These are phyloP conservation scores for Symmetrospora coprosmae DNA, from an alignment of 768 basidiomycete species.

Conservation along the genomic window DNA sequence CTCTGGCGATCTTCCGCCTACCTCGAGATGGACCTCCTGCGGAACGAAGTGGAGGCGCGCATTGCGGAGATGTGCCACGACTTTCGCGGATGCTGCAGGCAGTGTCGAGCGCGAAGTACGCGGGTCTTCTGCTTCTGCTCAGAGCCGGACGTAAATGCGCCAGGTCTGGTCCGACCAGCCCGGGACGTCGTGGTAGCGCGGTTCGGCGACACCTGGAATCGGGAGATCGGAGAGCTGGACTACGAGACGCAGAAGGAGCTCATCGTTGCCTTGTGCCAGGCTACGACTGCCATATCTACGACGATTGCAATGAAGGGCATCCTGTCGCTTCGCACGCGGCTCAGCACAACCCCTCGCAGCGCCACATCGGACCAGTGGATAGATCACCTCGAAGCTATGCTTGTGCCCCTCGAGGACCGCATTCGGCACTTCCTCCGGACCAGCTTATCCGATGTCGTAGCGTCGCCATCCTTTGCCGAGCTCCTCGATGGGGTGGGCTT, in stretches of 20 bases:
- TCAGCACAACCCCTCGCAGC: constrained; percentile 7
- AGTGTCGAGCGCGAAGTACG: constrained; percentile 63
- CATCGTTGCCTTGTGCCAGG: constrained; percentile 57
- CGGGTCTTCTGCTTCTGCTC: constrained; percentile 70
- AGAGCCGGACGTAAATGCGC: constrained; percentile 60
- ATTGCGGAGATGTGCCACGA: constrained; percentile 84
- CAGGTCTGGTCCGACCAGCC: constrained; percentile 54
- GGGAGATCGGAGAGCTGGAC: constrained; percentile 61
- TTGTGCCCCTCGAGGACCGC: constrained; percentile 48
- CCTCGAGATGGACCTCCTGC: constrained; percentile 57
- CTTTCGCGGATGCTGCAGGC: constrained; percentile 66
- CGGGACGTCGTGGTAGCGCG: constrained; percentile 62
- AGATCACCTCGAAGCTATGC: constrained; percentile 54
- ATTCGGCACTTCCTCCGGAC: constrained; percentile 52
- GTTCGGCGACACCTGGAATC: constrained; percentile 74
- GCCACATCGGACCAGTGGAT: constrained; percentile 44
- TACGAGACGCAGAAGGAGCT: constrained; percentile 53
- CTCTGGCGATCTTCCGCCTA: constrained; percentile 73
- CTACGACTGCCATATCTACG: constrained; percentile 53
- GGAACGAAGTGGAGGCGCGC: constrained; percentile 64
- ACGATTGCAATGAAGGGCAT: constrained; percentile 49
- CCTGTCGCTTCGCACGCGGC: constrained; percentile 45
- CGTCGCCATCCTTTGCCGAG: constrained; percentile 55
- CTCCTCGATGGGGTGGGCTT: constrained; percentile 61
- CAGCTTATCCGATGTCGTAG: constrained; percentile 54